Percentiles rank a stretch among this genome's conserved stretches.
Evolutionary conservation across 2,329 filamentous ascomycete species (phyloP).

Genomic region (Pestalotiopsis fici): DNA sequence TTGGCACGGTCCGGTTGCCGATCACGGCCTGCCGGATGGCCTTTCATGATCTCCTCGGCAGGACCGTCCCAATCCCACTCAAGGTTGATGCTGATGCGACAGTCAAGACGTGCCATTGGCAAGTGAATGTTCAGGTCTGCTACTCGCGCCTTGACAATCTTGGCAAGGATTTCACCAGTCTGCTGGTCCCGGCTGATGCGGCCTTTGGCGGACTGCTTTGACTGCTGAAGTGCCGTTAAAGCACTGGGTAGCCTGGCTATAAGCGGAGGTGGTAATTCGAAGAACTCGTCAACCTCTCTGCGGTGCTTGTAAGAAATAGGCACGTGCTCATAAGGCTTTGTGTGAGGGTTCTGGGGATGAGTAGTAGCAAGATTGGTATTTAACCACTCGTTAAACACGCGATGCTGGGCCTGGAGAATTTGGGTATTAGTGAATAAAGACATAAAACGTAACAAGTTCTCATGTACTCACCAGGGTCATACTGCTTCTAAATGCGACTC

Average conservation of each 20-base stretch:
- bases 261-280: constrained; percentile 65
- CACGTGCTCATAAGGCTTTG: constrained; percentile 44
- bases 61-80: constrained; percentile 85
- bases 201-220: constrained; percentile 60
- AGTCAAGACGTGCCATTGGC: constrained; percentile 78
- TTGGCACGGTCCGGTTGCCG: constrained; percentile 70
- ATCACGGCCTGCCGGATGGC: constrained; percentile 36
- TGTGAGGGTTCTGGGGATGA: constrained; percentile 51
- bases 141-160: constrained; percentile 90
- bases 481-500: constrained; percentile 76
- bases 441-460: background rate
- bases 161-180: constrained; percentile 68
- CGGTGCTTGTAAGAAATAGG: constrained; percentile 80
- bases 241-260: constrained; percentile 64
- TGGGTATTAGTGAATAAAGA: background rate
- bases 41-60: constrained; percentile 53
- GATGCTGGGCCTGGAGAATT: constrained; percentile 69
- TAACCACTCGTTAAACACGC: constrained; percentile 79
- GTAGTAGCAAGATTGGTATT: constrained; percentile 68
- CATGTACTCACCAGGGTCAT: constrained; percentile 76
- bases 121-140: constrained; percentile 86
- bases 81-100: constrained; percentile 89
- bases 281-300: constrained; percentile 82
- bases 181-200: constrained; percentile 78
- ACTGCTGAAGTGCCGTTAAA: constrained; percentile 61